Evolutionary conservation across 2,329 filamentous ascomycete species (phyloP).

Genomic region (Myriosclerotinia curreyana): DNA sequence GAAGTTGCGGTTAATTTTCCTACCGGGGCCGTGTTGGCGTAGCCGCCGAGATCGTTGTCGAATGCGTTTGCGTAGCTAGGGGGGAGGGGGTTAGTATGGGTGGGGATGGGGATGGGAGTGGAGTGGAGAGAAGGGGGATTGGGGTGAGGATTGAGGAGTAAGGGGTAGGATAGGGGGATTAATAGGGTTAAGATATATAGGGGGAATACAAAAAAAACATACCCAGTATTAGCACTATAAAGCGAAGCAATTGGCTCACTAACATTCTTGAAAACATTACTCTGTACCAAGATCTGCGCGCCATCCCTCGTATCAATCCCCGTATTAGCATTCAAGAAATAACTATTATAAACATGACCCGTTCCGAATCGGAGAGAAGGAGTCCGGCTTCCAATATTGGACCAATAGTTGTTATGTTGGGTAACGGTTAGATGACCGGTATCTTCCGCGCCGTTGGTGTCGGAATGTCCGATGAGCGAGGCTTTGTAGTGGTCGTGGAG

Average conservation of each 20-base stretch:
- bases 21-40: slow-evolving; percentile 47
- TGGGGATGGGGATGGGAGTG: not conserved
- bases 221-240: slow-evolving; percentile 26
- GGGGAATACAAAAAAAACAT: not conserved
- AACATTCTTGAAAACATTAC: slow-evolving; percentile 47
- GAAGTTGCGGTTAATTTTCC: slow-evolving; percentile 45
- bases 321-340: slow-evolving; percentile 46
- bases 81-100: not conserved
- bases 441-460: slow-evolving; percentile 34
- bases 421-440: slow-evolving; percentile 35
- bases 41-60: slow-evolving; percentile 49
- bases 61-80: slow-evolving; percentile 41
- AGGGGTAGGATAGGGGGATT: too few species aligned
- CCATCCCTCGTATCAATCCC: slow-evolving; percentile 56
- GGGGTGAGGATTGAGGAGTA: too few species aligned
- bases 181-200: too few species aligned
- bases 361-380: slow-evolving; percentile 65
- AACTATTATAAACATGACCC: slow-evolving; percentile 53
- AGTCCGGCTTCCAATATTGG: slow-evolving; percentile 34
- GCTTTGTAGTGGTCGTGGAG: slow-evolving; percentile 44
- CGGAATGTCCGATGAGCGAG: slow-evolving; percentile 36
- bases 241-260: slow-evolving; percentile 38
- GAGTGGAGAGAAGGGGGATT: not conserved
- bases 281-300: slow-evolving; percentile 49
- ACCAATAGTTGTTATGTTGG: slow-evolving; percentile 34